These are phyloP conservation scores for Penicillium sp. DNA, from an alignment of 2,329 filamentous ascomycete species.

Conservation along the genomic window DNA sequence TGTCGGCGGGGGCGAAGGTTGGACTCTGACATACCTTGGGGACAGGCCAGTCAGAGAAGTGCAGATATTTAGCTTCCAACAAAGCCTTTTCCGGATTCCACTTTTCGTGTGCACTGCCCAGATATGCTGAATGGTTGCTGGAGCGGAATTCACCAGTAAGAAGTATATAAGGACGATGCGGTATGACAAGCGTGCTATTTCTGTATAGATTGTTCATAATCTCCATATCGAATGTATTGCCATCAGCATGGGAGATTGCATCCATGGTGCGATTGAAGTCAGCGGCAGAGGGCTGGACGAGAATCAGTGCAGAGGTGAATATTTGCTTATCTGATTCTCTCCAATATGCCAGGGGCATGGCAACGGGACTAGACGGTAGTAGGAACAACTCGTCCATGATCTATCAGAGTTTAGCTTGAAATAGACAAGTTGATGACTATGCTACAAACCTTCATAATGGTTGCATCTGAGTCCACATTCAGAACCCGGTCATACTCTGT, in stretches of 20 bases:
- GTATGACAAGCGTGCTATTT: background rate
- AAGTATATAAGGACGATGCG: background rate
- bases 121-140: background rate
- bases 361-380: background rate
- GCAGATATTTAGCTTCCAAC: background rate
- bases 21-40: background rate
- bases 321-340: background rate
- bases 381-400: constrained; percentile 2
- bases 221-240: background rate
- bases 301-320: background rate
- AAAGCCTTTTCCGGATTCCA: background rate
- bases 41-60: background rate
- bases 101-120: background rate
- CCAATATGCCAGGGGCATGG: background rate
- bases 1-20: background rate
- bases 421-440: background rate
- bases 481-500: background rate
- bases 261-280: background rate
- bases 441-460: constrained; percentile 3
- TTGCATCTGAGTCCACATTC: background rate
- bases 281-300: background rate
- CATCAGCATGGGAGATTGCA: background rate
- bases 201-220: background rate
- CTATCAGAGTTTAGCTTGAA: background rate
- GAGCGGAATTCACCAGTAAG: background rate